Evolutionary conservation across 768 basidiomycete species (phyloP), one percentile per base, ranked within the genome.

Genomic region (Amanita rubescens): DNA sequence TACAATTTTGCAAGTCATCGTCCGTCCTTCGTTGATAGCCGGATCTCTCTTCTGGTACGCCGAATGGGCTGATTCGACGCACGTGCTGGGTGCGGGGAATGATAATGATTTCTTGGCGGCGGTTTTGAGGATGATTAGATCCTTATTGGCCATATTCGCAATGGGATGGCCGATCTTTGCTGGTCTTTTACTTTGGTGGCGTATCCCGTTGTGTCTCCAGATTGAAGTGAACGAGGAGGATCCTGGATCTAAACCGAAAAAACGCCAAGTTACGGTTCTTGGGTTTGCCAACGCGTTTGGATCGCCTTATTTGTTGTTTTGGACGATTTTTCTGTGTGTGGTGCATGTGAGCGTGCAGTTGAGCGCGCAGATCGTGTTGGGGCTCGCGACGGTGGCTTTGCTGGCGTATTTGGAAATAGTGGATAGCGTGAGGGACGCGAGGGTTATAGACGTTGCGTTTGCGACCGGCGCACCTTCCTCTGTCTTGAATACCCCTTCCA

Each of bases 281-380:
- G 94, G 94, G 0, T 95, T 85, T 62, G 89, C 90, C 0, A 96
- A 97, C 64, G 84, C 90, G 0, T 94, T 84, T 61, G 95, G 93
- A 14, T 84, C 93, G 14, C 82, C 90, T 1, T 96, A 93, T 66
- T 71, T 94, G 51, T 70, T 95, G 34, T 90, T 96, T 62, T 87
- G 87, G 80, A 73, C 78, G 6, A 75, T 87, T 20, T 68, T 75
- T 44, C 78, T 95, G 37, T 73, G 74, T 3, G 50, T 85, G 11
- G 71, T 87, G 9, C 89, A 82, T 66, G 67, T 80, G 25, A 75
- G 82, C 17, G 82, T 78, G 9, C 92, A 93, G 59, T 78, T 92
- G 3, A 85, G 87, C 0, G 94, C 88, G 0, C 95, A 99, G 65
- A 55, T 97, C 15, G 78, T 84, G 14, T 71, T 95, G 37, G 80